Base-by-base conservation (phyloP, 2,329 filamentous ascomycete species). In the Phoma herbarum region DNA sequence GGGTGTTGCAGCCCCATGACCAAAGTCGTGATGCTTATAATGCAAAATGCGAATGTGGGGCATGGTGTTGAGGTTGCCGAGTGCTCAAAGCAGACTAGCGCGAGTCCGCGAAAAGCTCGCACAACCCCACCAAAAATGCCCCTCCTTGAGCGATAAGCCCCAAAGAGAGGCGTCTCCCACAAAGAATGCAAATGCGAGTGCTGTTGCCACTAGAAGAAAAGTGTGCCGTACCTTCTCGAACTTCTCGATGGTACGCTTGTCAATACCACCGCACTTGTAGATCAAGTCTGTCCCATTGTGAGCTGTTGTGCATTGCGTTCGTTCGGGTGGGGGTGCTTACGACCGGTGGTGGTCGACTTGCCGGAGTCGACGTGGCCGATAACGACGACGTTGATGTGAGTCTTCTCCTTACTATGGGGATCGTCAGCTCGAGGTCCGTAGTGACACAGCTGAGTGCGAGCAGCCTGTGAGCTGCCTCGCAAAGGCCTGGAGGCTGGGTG, bases 221-320 rank as follows among this genome's bases (percentile, higher is more conserved):
- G 57, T 57, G 63, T 60, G 50, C 28, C 88, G 81, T 84, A 96
- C 93, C 92, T 99, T 99, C 93, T 99, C 95, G 90, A 99, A 99
- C 91, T 99, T 99, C 91, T 99, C 95, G 82, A 99, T 99, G 84
- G 94, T 98, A 93, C 95, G 94, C 89, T 94, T 93, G 92, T 99
- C 95, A 81, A 98, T 99, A 92, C 95, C 95, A 90, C 95, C 95
- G 88, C 95, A 98, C 91, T 99, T 94, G 93, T 98, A 98, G 91
- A 99, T 98, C 89, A 99, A 90, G 87, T 84, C 81, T 83, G 78
- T 94, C 82, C 74, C 77, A 71, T 73, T 71, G 71, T 76, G 63
- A 71, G 67, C 62, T 63, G 46, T 49, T 67, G 62, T 60, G 63
- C 64, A 63, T 63, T 66, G 72, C 67, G 61, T 51, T 68, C 50